Percentiles rank a stretch among this genome's conserved stretches.
phyloP scores from a whole-genome alignment of 2,329 filamentous ascomycete genomes.

The Calonectria hongkongensis region DNA sequence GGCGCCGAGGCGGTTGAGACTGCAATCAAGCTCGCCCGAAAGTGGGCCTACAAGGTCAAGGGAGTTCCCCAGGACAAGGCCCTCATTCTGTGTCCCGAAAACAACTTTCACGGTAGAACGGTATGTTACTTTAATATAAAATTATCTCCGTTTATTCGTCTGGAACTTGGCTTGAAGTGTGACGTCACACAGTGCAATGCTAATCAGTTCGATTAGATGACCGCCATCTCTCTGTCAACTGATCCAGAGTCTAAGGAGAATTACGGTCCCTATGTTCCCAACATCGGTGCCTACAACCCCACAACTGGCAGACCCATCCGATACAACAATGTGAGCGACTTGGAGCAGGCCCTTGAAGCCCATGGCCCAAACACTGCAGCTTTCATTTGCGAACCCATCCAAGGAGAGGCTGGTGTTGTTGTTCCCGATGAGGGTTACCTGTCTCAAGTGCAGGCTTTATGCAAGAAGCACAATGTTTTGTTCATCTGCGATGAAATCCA shows the following conservation, averaged over 20 bases:
- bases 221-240: constrained; percentile 97
- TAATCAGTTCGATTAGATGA: constrained; percentile 75
- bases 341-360: constrained; percentile 85
- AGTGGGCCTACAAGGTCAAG: constrained; percentile 45
- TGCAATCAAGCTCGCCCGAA: constrained; percentile 41
- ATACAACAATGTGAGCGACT: constrained; percentile 89
- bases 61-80: constrained; percentile 35
- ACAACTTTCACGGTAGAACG: constrained; percentile 97
- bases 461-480: constrained; percentile 95
- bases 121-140: constrained; percentile 69
- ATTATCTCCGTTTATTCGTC: background rate
- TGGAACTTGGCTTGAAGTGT: background rate
- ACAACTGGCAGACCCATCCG: constrained; percentile 84
- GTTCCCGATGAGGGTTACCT: constrained; percentile 95
- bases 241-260: constrained; percentile 97
- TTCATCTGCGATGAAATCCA: constrained; percentile 99
- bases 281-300: constrained; percentile 86
- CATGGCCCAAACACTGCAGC: constrained; percentile 91
- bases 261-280: constrained; percentile 96
- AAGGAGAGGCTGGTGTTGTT: constrained; percentile 97
- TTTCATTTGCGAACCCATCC: constrained; percentile 96
- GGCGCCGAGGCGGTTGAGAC: constrained; percentile 81
- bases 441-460: constrained; percentile 84
- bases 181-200: background rate
- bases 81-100: constrained; percentile 79